Evolutionary conservation across 2,329 filamentous ascomycete genomes (phyloP), one percentile per base, ranked within the genome.

Genomic region (Colletotrichum noveboracense): DNA sequence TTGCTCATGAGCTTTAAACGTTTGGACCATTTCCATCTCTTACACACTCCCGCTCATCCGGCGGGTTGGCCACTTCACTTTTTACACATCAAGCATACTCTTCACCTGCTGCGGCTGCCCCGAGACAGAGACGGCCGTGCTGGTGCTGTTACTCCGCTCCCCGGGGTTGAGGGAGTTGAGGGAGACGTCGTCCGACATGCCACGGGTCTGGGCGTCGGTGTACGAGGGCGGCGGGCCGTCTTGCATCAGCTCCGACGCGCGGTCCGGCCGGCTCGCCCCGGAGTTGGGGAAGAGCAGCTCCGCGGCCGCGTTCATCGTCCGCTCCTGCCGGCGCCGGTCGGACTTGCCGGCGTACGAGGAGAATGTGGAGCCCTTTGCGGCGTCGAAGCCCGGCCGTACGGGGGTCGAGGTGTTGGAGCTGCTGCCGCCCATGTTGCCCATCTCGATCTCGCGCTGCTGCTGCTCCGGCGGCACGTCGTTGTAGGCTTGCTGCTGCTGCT

Each of bases 81-180:
- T 36, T 34, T 55, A 70, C 24, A 92, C 79, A 78, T 92, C 90
- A 78, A 92, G 78, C 90, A 92, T 92, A 79, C 90, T 92, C 79
- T 84, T 86, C 7, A 91, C 83, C 79, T 90, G 87, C 79, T 91
- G 89, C n/a, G 89, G 89, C 70, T 86, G 73, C 24, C 81, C 84
- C 8, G 81, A 84, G 14, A 88, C 82, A 7, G 89, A 91, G 61
- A 85, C 81, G n/a, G 82, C 83, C 43, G 89, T 89, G 61, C 82
- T 85, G 2, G 85, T 84, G 77, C 89, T 90, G 56, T 84, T 82
- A 68, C 86, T 88, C 61, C 89, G 84, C 34, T 83, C 84, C 13
- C 81, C 83, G 5, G 82, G 82, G 6, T 78, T 52, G 16, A 55
- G 26, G n/a, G 69, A 28, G 24, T 52, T 43, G 1, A 30, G 32